phyloP scores from a whole-genome alignment of 371 early-diverging fungal species.

The Lichtheimia hyalospora region DNA sequence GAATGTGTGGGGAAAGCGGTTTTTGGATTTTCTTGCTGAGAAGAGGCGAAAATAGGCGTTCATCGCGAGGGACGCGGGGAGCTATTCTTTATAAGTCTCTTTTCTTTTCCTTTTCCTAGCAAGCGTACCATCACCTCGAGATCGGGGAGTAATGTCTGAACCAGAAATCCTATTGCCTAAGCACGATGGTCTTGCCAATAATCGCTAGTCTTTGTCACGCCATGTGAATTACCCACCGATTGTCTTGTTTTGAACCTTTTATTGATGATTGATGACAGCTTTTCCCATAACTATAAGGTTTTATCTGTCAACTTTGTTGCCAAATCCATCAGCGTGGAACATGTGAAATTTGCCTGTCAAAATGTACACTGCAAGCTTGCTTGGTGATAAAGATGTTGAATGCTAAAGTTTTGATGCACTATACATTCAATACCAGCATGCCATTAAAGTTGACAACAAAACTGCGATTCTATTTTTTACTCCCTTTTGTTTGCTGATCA shows the following conservation, averaged over 20 bases:
- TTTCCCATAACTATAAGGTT: neutral
- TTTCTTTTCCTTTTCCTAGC: constrained; percentile 1
- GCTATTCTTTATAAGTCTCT: constrained; percentile 4
- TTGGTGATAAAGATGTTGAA: too few species aligned
- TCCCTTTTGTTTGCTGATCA: too few species aligned
- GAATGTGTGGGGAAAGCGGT: neutral
- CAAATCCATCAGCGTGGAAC: too few species aligned
- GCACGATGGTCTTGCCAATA: constrained; percentile 10
- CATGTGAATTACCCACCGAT: constrained; percentile 30
- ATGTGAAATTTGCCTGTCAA: too few species aligned
- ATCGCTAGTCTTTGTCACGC: constrained; percentile 10
- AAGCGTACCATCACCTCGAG: too few species aligned
- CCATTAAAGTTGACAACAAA: too few species aligned
- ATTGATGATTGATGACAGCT: constrained; percentile 3
- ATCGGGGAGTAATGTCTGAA: constrained; percentile 1
- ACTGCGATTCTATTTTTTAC: too few species aligned
- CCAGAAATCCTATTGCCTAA: constrained; percentile 8
- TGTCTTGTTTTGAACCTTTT: neutral
- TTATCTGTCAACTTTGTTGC: constrained; percentile 5
- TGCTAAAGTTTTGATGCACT: too few species aligned
- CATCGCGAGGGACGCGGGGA: neutral
- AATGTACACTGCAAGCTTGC: too few species aligned
- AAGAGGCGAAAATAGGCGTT: constrained; percentile 8
- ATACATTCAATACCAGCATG: too few species aligned
- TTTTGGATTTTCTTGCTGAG: constrained; percentile 3